These are phyloP conservation scores for Lichenothelia convexa DNA, from an alignment of 495 filamentous ascomycete species.

Conservation along the genomic window DNA sequence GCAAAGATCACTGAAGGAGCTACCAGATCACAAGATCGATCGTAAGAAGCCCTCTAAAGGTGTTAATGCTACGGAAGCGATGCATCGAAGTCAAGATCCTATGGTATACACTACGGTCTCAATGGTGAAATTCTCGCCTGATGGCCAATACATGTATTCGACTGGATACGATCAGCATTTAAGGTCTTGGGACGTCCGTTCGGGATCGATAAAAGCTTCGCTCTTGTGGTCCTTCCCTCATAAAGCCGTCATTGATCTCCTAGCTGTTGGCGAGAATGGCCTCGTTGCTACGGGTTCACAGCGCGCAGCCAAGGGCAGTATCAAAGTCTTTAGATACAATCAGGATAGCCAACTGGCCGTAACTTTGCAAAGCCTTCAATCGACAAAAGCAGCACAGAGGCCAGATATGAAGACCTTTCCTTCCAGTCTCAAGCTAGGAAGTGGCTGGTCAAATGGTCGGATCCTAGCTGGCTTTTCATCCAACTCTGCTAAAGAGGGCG, in stretches of 20 bases:
- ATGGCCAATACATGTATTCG: constrained; percentile 44
- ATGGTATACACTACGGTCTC: constrained; percentile 62
- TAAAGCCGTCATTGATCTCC: constrained; percentile 48
- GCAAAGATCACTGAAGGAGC: constrained; percentile 36
- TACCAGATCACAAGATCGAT: constrained; percentile 49
- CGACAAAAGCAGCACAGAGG: constrained; percentile 12
- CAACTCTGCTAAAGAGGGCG: constrained; percentile 29
- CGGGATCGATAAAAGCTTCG: constrained; percentile 13
- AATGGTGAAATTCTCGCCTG: constrained; percentile 48
- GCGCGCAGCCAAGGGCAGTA: constrained; percentile 22
- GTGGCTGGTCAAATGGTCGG: constrained; percentile 40
- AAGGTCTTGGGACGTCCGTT: constrained; percentile 50
- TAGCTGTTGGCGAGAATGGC: constrained; percentile 29
- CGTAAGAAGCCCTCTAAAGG: constrained; percentile 31
- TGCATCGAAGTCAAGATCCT: constrained; percentile 45
- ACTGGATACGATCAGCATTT: constrained; percentile 67
- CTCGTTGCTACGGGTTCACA: constrained; percentile 34
- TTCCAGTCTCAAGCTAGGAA: constrained; percentile 59
- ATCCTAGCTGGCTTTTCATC: constrained; percentile 66
- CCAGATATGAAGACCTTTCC: constrained; percentile 41
- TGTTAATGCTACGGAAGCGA: constrained; percentile 33
- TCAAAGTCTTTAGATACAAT: constrained; percentile 7
- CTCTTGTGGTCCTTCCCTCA: constrained; percentile 40
- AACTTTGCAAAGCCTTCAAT: no score
- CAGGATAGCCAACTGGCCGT: constrained; percentile 3